Conservation (phyloP, 2,329 filamentous ascomycete genomes). For the Hypoxylon sp. region DNA sequence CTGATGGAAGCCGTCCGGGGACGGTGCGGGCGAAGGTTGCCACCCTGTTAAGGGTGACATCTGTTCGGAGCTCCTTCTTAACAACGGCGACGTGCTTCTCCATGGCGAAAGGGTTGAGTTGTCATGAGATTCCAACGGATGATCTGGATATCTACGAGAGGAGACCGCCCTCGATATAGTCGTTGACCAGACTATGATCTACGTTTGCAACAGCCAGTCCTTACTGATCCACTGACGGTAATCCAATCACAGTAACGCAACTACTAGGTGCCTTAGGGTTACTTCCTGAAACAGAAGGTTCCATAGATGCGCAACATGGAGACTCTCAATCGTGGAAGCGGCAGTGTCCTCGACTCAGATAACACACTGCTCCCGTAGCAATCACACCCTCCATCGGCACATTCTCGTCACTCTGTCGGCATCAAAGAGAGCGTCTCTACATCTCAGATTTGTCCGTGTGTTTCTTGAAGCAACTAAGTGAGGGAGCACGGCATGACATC, state of each 20-base stretch:
- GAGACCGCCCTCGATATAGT: conserved; percentile 20
- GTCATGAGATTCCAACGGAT: background rate
- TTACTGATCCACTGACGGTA: background rate
- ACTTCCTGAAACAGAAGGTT: conserved; percentile 36
- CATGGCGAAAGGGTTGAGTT: conserved; percentile 23
- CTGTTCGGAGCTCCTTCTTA: conserved; percentile 48
- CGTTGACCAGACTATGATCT: conserved; percentile 24
- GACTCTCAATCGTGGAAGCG: conserved; percentile 15
- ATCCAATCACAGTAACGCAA: background rate
- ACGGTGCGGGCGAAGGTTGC: conserved; percentile 43
- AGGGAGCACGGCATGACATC: conserved; percentile 23
- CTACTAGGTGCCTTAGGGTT: conserved; percentile 2
- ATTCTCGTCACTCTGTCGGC: conserved; percentile 43
- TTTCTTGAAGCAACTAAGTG: background rate
- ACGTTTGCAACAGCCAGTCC: conserved; percentile 12
- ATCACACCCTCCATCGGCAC: conserved; percentile 41
- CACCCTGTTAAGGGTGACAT: conserved; percentile 49
- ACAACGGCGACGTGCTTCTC: conserved; percentile 33
- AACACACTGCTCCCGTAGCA: conserved; percentile 13
- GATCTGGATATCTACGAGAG: conserved; percentile 1
- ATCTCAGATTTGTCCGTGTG: conserved; percentile 4
- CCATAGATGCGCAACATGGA: conserved; percentile 15
- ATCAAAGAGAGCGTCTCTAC: conserved; percentile 15
- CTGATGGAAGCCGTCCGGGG: conserved; percentile 57
- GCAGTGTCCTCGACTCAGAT: conserved; percentile 22